Evolutionary conservation across 169 alveolate genomes (phyloP).

Genomic region (Plasmodium ovale): DNA sequence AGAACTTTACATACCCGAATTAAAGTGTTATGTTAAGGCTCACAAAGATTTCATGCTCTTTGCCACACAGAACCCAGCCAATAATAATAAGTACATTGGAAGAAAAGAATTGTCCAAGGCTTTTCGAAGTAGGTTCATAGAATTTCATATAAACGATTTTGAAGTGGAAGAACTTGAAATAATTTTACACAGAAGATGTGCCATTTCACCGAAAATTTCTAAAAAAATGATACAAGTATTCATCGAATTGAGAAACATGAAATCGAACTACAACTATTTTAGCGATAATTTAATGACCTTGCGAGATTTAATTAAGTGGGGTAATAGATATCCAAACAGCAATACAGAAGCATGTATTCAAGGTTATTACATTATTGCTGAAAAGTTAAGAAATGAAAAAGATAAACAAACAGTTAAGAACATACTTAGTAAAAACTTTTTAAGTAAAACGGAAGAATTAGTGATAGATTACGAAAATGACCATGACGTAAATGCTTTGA

Average conservation of each 20-base stretch:
- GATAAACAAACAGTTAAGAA: conserved; percentile 89
- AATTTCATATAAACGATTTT: conserved; percentile 94
- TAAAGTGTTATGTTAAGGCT: conserved; percentile 95
- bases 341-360: conserved; percentile 90
- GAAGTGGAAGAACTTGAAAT: conserved; percentile 93
- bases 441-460: conserved; percentile 9
- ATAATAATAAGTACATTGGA: conserved; percentile 98
- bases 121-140: conserved; percentile 97
- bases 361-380: conserved; percentile 96
- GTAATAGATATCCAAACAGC: conserved; percentile 91
- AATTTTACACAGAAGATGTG: conserved; percentile 95
- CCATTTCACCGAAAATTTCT: conserved; percentile 94
- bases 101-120: conserved; percentile 98
- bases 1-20: conserved; percentile 97
- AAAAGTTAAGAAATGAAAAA: conserved; percentile 92
- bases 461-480: conserved; percentile 17
- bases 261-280: conserved; percentile 86
- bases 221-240: conserved; percentile 94
- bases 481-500: conserved; percentile 16
- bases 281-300: conserved; percentile 94
- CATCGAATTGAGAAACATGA: conserved; percentile 91
- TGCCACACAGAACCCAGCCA: conserved; percentile 99
- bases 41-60: conserved; percentile 98
- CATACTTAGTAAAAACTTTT: conserved; percentile 81
- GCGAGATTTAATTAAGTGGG: conserved; percentile 99